A percentile compares a stretch with the other conserved stretches of the same genome.
Conservation (phyloP, 441 rosid genomes). For the Brassica hybrid region DNA sequence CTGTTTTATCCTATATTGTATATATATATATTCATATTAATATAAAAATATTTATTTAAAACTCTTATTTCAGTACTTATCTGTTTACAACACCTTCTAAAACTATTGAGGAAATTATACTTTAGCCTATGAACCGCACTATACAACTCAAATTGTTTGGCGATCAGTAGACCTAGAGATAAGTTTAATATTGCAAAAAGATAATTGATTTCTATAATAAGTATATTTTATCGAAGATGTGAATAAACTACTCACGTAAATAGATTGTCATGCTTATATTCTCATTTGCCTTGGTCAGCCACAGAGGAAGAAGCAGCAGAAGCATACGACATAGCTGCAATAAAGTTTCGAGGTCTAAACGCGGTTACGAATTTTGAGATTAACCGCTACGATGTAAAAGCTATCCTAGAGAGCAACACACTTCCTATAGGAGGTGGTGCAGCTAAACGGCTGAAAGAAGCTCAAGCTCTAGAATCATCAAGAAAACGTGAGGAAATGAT, state of each 20-base stretch:
- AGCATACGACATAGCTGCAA: conserved; percentile 97
- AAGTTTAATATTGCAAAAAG: background rate
- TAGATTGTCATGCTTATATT: conserved; percentile 1
- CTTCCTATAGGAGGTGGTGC: conserved; percentile 98
- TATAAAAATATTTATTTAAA: too few species aligned
- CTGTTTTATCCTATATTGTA: background rate
- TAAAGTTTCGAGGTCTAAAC: conserved; percentile 85
- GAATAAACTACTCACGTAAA: background rate
- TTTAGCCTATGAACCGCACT: background rate
- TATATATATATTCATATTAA: too few species aligned
- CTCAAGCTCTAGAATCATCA: conserved; percentile 87
- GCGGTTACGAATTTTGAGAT: conserved; percentile 98
- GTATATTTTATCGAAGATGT: background rate
- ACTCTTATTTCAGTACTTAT: background rate
- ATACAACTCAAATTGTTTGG: background rate
- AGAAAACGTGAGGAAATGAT: conserved; percentile 87
- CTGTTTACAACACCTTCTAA: background rate
- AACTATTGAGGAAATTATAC: background rate
- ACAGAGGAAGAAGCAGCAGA: conserved; percentile 99
- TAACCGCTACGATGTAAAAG: conserved; percentile 90
- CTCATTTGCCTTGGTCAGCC: conserved; percentile 47
- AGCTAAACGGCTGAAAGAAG: conserved; percentile 88
- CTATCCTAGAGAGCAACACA: conserved; percentile 89
- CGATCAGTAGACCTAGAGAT: background rate
- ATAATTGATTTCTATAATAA: too few species aligned